Base-by-base conservation (phyloP, 1,284 basidiomycete species). In the Microbotryum intermedium region DNA sequence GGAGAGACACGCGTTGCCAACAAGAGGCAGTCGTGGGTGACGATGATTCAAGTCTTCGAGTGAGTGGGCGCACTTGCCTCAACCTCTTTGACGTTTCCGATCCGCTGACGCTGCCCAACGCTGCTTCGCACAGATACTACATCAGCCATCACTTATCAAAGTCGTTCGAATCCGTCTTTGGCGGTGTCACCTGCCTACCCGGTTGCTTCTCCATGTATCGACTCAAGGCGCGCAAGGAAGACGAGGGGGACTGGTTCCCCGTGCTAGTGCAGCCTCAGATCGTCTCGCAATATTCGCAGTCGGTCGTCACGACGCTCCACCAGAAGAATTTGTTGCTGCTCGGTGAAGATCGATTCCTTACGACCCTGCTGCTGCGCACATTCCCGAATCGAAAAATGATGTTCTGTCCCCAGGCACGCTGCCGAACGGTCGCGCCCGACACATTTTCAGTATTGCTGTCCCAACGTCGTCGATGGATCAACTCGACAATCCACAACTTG, bases 131-230 rank as follows among this genome's bases (percentile, higher is more conserved):
- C 76, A 93, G 97, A 74, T 98, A 98, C 77, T 98, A 97, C 77
- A 97, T 99, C 74, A 97, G 93, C 42, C 95, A 98, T 75, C 94
- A 98, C 76, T 83, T 93, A 61, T 88, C 92, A 66, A 98, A 99
- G 75, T 92, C 92, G 2, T 99, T 98, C 77, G 95, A 99, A 75
- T 92, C 93, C 26, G 91, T 97, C 20, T 98, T 98, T 74, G 95
- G 95, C 74, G 95, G 95, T 84, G 95, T 99, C 58, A 93, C 95
- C 18, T 99, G 95, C 81, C 79, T 98, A 48, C 95, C 95, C 0
- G 95, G 95, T 25, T 98, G 95, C 77, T 99, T 99, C 80, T 97
- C 92, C 50, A 97, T 99, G 91, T 98, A 98, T 78, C 82, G 95
- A 54, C 81, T 99, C 75, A 99, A 99, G 77, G 92, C 93, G 6